Conservation (phyloP, 495 filamentous ascomycete genomes). For the Neurospora sp. region DNA sequence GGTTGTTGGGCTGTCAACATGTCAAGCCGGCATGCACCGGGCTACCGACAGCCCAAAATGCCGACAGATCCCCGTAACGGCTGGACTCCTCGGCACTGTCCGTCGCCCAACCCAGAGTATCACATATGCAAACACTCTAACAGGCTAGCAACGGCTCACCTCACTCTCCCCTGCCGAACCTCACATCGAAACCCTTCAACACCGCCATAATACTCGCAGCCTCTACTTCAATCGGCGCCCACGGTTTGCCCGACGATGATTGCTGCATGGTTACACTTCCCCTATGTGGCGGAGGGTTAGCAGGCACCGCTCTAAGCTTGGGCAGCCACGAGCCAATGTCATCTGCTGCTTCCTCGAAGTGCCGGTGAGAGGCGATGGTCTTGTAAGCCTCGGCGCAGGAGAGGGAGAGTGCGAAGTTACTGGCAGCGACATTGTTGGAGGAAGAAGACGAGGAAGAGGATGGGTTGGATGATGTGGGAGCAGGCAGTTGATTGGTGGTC, state of each 20-base stretch:
- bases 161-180: slow-evolving; percentile 47
- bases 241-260: slow-evolving; percentile 8
- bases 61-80: background rate
- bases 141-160: background rate
- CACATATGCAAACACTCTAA: background rate
- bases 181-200: slow-evolving; percentile 68
- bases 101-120: background rate
- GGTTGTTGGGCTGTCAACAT: background rate
- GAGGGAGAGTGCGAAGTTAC: slow-evolving; percentile 27
- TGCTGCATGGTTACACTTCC: background rate
- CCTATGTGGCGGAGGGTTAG: slow-evolving; percentile 7
- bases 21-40: background rate
- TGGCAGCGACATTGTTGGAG: background rate
- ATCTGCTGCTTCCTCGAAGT: slow-evolving; percentile 65
- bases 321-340: slow-evolving; percentile 68
- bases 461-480: background rate
- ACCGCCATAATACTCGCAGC: slow-evolving; percentile 82
- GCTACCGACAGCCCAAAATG: background rate
- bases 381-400: slow-evolving; percentile 75
- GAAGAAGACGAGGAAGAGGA: background rate
- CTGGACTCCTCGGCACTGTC: background rate
- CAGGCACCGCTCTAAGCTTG: slow-evolving; percentile 52
- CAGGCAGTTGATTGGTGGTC: background rate
- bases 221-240: slow-evolving; percentile 65
- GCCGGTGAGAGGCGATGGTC: slow-evolving; percentile 67